These are phyloP conservation scores for Solanum chmielewskii DNA, from an alignment of 257 asterid genomes.

Conservation along the genomic window DNA sequence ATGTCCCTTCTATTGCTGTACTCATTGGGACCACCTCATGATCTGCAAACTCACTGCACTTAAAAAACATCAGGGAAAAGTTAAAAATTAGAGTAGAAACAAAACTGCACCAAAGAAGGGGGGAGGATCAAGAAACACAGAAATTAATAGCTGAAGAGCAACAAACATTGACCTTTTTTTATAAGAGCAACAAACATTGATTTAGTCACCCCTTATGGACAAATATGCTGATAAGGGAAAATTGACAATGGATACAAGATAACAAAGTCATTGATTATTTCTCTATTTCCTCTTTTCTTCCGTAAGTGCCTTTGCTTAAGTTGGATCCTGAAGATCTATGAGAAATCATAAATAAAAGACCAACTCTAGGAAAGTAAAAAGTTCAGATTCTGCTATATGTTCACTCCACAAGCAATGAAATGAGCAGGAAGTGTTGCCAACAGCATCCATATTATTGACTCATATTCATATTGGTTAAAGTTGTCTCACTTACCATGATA, in stretches of 20 bases:
- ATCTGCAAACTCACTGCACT: conserved; percentile 23
- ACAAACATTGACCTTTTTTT: background rate
- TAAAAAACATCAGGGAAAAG: background rate
- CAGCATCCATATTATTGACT: background rate
- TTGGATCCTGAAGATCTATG: background rate
- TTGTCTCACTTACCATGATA: background rate
- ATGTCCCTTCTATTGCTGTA: conserved; percentile 21
- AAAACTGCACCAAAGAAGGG: background rate
- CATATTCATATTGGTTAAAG: background rate
- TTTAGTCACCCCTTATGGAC: background rate
- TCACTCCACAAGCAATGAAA: background rate
- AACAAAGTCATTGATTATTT: background rate
- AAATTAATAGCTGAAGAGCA: background rate
- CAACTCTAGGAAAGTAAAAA: background rate
- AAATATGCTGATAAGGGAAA: background rate
- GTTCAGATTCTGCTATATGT: background rate
- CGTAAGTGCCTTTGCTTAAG: background rate
- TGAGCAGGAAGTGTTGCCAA: background rate
- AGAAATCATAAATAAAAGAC: background rate
- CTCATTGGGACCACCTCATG: conserved; percentile 25
- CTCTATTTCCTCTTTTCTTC: background rate
- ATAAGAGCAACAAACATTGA: background rate
- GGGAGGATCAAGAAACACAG: background rate
- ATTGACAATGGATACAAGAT: background rate
- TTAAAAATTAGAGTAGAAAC: background rate